phyloP scores from a whole-genome alignment of 139 green algal species.

The Eudorina sp. region DNA sequence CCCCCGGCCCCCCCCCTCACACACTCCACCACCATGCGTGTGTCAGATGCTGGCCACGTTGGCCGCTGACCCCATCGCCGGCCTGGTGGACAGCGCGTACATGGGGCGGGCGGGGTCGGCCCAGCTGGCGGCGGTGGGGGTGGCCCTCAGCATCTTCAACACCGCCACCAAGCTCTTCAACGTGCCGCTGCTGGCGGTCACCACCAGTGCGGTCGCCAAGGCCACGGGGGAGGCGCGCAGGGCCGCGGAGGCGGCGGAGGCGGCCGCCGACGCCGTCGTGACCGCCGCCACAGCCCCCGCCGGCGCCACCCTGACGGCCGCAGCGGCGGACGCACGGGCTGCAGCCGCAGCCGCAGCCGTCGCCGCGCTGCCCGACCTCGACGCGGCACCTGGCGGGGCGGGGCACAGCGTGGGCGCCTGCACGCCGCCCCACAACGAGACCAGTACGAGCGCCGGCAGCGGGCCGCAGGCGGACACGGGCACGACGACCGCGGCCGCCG shows the following conservation, averaged over 20 bases:
- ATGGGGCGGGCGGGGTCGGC: conserved; percentile 70
- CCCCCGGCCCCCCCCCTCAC: not conserved
- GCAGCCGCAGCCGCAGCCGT: not conserved
- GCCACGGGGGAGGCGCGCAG: conserved; percentile 46
- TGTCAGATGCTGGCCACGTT: conserved; percentile 78
- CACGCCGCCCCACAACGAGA: too few relatives aligned
- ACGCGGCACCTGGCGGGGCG: not conserved
- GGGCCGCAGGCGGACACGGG: not conserved
- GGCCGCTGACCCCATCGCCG: conserved; percentile 80
- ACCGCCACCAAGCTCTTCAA: conserved; percentile 85
- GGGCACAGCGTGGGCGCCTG: not conserved
- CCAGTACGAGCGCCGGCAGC: too few relatives aligned
- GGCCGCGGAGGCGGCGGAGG: conserved; percentile 21
- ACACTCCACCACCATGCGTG: too few relatives aligned
- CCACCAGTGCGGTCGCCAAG: conserved; percentile 74
- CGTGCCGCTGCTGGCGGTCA: conserved; percentile 80
- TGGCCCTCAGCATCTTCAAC: conserved; percentile 82
- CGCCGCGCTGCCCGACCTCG: not conserved
- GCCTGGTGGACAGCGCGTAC: conserved; percentile 79
- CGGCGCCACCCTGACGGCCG: not conserved
- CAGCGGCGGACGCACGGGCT: conserved; percentile 18
- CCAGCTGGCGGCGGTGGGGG: conserved; percentile 75
- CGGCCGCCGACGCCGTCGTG: conserved; percentile 16
- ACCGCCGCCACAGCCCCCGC: not conserved
- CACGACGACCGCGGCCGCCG: not conserved